These are phyloP conservation scores for Lycium ferocissimum DNA, from an alignment of 257 asterid genomes.

Conservation along the genomic window DNA sequence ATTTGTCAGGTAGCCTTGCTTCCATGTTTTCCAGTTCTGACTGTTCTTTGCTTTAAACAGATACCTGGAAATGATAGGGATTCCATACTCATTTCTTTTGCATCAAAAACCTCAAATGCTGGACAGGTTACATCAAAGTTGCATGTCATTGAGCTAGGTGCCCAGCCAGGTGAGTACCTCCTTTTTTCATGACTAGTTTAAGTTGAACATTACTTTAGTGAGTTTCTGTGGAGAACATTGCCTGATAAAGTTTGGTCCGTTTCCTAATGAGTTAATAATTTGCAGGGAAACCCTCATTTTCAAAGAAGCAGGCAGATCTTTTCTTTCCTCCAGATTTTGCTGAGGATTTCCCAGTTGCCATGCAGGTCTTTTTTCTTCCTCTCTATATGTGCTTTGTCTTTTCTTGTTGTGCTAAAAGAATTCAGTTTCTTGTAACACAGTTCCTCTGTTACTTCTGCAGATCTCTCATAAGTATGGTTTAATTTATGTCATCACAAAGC, in stretches of 20 bases:
- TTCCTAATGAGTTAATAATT: not conserved
- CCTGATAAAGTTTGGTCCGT: constrained; percentile 5
- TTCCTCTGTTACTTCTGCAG: constrained; percentile 56
- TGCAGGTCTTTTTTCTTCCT: constrained; percentile 72
- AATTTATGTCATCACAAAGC: constrained; percentile 72
- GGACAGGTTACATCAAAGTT: constrained; percentile 71
- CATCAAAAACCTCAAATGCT: constrained; percentile 65
- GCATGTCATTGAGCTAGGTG: constrained; percentile 80
- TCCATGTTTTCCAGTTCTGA: constrained; percentile 30
- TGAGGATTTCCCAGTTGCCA: constrained; percentile 98
- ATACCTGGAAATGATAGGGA: constrained; percentile 91
- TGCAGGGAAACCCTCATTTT: constrained; percentile 92
- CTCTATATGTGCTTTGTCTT: constrained; percentile 8
- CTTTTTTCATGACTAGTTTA: not conserved
- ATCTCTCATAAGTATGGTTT: constrained; percentile 81
- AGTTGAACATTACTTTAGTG: not conserved
- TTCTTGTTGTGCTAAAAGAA: constrained; percentile 1
- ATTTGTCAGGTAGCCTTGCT: not conserved
- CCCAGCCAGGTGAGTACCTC: constrained; percentile 72
- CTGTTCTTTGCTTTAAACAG: constrained; percentile 48
- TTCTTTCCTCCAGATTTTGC: constrained; percentile 98
- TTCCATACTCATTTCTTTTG: constrained; percentile 92
- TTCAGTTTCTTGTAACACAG: constrained; percentile 24
- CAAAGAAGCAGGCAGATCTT: constrained; percentile 98
- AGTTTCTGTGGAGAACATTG: not conserved